Conservation (phyloP, 2,329 filamentous ascomycete genomes). For the Penicillium sp. region DNA sequence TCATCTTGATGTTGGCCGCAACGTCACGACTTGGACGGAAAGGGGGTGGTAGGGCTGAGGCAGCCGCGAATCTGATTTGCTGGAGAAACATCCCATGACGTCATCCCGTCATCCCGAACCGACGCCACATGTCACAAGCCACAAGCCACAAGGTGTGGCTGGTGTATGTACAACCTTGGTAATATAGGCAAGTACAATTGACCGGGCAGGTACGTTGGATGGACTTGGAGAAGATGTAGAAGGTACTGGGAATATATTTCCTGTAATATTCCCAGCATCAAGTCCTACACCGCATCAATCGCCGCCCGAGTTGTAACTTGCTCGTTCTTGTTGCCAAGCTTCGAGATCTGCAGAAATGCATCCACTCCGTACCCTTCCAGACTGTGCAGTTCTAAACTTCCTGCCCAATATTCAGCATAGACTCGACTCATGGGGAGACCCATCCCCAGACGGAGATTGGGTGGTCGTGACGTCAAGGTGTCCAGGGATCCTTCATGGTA, state of each 20-base stretch:
- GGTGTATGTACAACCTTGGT: neutral
- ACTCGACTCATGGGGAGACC: slow-evolving; percentile 89
- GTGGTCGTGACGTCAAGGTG: slow-evolving; percentile 75
- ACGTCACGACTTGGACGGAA: slow-evolving; percentile 14
- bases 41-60: slow-evolving; percentile 15
- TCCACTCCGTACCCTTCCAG: slow-evolving; percentile 95
- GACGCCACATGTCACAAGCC: neutral
- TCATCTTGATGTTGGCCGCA: slow-evolving; percentile 20
- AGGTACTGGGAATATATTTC: neutral
- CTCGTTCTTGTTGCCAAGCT: slow-evolving; percentile 97
- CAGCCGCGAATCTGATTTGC: slow-evolving; percentile 3
- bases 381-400: slow-evolving; percentile 84
- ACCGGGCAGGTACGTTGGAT: neutral
- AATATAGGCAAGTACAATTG: neutral
- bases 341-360: slow-evolving; percentile 92
- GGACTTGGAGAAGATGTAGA: neutral
- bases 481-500: slow-evolving; percentile 66
- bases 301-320: slow-evolving; percentile 75
- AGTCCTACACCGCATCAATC: slow-evolving; percentile 67
- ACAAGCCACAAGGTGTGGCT: slow-evolving; percentile 3
- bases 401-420: slow-evolving; percentile 98
- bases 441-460: slow-evolving; percentile 85
- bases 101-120: slow-evolving; percentile 8
- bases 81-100: neutral
- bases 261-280: neutral